Percentiles rank a stretch among this genome's conserved stretches.
Evolutionary conservation across 2,329 filamentous ascomycete genomes (phyloP).

Genomic region (Plectosphaerella cucumerina): DNA sequence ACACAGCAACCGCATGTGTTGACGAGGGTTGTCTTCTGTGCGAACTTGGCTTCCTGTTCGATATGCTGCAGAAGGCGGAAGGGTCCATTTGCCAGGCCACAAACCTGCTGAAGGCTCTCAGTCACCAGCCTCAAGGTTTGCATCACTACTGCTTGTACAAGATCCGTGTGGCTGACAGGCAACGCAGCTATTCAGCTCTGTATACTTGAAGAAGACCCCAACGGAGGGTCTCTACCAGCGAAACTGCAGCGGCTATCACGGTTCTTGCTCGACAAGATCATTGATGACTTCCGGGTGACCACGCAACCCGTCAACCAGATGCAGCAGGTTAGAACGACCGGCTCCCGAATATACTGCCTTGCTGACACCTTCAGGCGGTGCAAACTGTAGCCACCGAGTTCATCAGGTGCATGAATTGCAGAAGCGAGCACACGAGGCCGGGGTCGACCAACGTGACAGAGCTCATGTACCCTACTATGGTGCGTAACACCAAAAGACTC

Average conservation of each 20-base stretch:
- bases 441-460: constrained; percentile 82
- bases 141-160: background rate
- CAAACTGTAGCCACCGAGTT: constrained; percentile 65
- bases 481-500: constrained; percentile 13
- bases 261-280: constrained; percentile 80
- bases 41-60: constrained; percentile 91
- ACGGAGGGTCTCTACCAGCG: constrained; percentile 66
- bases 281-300: constrained; percentile 69
- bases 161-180: constrained; percentile 14
- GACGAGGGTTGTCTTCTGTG: constrained; percentile 83
- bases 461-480: constrained; percentile 68
- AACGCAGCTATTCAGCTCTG: constrained; percentile 63
- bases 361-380: constrained; percentile 38
- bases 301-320: constrained; percentile 58
- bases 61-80: constrained; percentile 95
- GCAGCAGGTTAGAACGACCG: constrained; percentile 52
- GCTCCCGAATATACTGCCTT: constrained; percentile 15
- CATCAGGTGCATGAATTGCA: constrained; percentile 84
- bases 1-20: constrained; percentile 80
- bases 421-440: constrained; percentile 77
- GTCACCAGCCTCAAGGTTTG: constrained; percentile 70
- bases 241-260: constrained; percentile 85
- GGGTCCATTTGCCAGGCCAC: constrained; percentile 95
- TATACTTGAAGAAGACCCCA: constrained; percentile 78
- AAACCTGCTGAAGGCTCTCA: constrained; percentile 87